Base-by-base conservation (phyloP, 2,329 filamentous ascomycete genomes). In the Fusarium sp. region DNA sequence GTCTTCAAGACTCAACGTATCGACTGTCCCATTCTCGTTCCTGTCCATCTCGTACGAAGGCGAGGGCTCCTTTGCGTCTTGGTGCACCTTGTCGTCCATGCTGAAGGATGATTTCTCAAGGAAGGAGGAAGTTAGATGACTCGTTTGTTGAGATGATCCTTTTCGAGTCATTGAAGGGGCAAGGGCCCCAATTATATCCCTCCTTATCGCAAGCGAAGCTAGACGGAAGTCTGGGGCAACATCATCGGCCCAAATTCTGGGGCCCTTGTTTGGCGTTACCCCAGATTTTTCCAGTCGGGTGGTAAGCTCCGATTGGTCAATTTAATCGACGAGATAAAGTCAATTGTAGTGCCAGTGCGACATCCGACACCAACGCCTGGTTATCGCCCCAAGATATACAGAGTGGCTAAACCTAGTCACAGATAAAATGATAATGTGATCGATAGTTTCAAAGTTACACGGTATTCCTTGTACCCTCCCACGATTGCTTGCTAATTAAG, bases 291-390 rank as follows among this genome's bases (percentile, higher is more conserved):
- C 28, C 28, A 13, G 10, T 24, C 6, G 3, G 2, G 1, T 0
- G 11, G 10, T 31, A 4, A 31, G 0, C 5, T 18, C 0, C 54
- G 28, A 55, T 8, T 62, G 59, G 59, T 10, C 26, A 28, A 33
- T 22, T 62, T 46, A 63, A 46, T 63, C 59, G 59, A 62, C 34
- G 11, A 33, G 58, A 61, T 61, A 61, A 60, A 38, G 36, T 18
- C 18, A 22, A 13, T 2, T 5, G 7, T 3, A 31, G 28, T 31
- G 5, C 10, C 11, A 31, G 28, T 31, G 28, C 28, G 28, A 31
- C 10, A 31, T 31, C 28, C 28, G 28, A 31, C 28, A 10, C 28
- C 28, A 5, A 31, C 28, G 13, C 10, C 2, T 31, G 10, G 10
- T 31, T 31, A 28, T 28, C 26, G 8, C 26, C 8, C 28, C 10